Conservation (phyloP, 768 basidiomycete species). For the Leccinum olivaceopallidum region DNA sequence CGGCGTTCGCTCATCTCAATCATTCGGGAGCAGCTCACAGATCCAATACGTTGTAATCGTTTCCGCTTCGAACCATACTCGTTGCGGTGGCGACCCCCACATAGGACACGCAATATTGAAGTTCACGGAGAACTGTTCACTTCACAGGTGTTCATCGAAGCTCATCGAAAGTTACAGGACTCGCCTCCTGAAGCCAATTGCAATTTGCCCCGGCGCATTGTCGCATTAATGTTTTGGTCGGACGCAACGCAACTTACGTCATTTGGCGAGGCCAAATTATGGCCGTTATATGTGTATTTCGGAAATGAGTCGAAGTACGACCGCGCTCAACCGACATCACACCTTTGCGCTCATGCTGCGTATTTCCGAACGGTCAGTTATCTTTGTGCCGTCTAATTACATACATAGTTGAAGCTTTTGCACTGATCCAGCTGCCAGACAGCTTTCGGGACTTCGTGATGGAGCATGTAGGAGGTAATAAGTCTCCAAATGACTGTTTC, state of each 20-base stretch:
- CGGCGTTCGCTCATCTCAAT: constrained; percentile 17
- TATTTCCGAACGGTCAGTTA: constrained; percentile 13
- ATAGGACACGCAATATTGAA: not conserved
- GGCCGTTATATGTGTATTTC: constrained; percentile 28
- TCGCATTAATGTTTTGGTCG: no score
- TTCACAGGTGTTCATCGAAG: constrained; percentile 10
- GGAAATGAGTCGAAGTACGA: constrained; percentile 29
- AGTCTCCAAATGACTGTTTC: not conserved
- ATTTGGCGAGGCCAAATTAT: not conserved
- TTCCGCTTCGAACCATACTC: constrained; percentile 22
- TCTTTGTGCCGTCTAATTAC: not conserved
- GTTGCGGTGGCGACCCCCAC: constrained; percentile 12
- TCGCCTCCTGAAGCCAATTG: constrained; percentile 19
- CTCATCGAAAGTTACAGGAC: constrained; percentile 16
- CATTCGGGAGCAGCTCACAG: constrained; percentile 19
- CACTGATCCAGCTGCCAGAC: not conserved
- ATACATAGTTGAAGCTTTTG: not conserved
- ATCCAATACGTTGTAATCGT: not conserved
- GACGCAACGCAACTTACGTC: not conserved
- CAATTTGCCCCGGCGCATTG: not conserved
- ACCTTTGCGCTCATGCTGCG: constrained; percentile 10
- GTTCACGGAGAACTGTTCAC: constrained; percentile 19
- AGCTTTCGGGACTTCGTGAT: not conserved
- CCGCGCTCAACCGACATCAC: constrained; percentile 12
- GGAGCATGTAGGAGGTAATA: not conserved